phyloP scores from a whole-genome alignment of 345 rosid species.

The Angophora floribunda region DNA sequence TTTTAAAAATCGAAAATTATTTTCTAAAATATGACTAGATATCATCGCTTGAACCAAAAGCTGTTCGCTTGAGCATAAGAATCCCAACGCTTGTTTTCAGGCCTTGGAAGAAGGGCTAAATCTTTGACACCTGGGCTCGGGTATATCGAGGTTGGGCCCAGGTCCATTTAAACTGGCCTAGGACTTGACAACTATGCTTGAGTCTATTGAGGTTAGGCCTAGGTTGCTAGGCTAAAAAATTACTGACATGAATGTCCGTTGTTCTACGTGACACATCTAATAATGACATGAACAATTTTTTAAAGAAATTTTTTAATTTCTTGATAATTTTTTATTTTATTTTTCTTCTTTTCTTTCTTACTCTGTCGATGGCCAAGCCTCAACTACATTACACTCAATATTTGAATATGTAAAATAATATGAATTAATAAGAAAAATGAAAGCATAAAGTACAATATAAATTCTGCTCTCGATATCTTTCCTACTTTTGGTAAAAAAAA shows the following conservation, averaged over 20 bases:
- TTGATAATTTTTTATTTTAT: too few relatives aligned
- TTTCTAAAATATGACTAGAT: neutral
- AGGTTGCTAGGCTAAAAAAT: accelerated
- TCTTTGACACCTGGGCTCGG: too few relatives aligned
- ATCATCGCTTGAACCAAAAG: accelerated
- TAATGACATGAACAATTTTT: too few relatives aligned
- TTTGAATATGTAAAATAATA: too few relatives aligned
- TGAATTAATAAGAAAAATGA: neutral
- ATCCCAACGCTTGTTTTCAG: neutral
- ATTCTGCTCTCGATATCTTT: neutral
- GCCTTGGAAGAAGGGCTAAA: neutral
- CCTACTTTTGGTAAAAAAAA: neutral
- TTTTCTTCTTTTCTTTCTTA: too few relatives aligned
- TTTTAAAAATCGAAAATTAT: neutral
- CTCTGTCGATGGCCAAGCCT: neutral
- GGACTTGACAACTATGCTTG: too few relatives aligned
- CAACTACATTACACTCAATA: too few relatives aligned
- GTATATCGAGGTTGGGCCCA: too few relatives aligned
- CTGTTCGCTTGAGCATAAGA: neutral
- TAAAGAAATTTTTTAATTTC: too few relatives aligned
- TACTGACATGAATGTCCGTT: accelerated
- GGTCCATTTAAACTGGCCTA: too few relatives aligned
- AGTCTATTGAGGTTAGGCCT: too few relatives aligned
- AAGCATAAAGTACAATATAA: neutral
- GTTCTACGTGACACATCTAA: accelerated